Percentiles rank a stretch among this genome's conserved stretches.
phyloP scores from a whole-genome alignment of 192 early-diverging fungal genomes.

The Backusella circina region DNA sequence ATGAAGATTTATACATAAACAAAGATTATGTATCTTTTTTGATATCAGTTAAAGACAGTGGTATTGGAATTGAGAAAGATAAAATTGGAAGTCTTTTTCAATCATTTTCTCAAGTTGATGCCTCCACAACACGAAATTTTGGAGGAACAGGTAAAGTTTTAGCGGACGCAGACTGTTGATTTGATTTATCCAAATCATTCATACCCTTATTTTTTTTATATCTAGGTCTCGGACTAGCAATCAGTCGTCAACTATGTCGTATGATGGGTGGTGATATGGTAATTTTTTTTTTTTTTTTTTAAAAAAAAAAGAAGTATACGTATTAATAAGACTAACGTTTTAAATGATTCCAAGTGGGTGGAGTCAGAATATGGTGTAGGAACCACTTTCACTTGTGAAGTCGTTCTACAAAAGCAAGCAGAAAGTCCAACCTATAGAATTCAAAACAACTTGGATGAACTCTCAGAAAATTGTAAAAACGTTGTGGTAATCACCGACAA shows the following conservation, averaged over 20 bases:
- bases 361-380: conserved; percentile 60
- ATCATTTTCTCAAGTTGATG: conserved; percentile 61
- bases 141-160: conserved; percentile 51
- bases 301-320: not conserved
- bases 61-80: conserved; percentile 41
- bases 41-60: conserved; percentile 35
- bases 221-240: conserved; percentile 61
- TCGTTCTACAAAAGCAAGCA: conserved; percentile 4
- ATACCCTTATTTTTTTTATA: not conserved
- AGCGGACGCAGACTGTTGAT: not conserved
- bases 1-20: not conserved
- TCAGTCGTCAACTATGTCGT: conserved; percentile 50
- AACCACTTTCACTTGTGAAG: conserved; percentile 66
- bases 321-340: not conserved
- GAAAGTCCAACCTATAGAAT: conserved; percentile 9
- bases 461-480: not conserved
- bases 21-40: not conserved
- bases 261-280: conserved; percentile 63
- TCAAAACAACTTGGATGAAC: conserved; percentile 1
- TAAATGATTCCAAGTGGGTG: conserved; percentile 8
- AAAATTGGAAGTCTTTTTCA: conserved; percentile 53
- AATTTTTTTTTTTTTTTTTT: not conserved
- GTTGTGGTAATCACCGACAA: not conserved
- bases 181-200: not conserved
- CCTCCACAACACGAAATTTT: conserved; percentile 48